Percentiles rank a stretch among this genome's conserved stretches.
Conservation (phyloP, 2,329 filamentous ascomycete species). For the Capronia americana region DNA sequence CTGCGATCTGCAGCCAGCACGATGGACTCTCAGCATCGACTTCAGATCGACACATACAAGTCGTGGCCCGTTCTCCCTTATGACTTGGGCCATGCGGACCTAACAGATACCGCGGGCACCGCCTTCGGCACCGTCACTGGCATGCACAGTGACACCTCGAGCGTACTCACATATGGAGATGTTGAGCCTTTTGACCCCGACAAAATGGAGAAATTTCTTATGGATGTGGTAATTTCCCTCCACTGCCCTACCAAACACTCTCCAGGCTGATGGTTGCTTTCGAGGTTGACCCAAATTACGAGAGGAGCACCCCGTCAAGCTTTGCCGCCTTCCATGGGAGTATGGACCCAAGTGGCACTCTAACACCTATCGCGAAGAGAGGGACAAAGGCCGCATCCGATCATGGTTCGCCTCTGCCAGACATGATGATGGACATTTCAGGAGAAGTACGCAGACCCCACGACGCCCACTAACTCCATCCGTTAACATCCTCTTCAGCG, state of each 20-base stretch:
- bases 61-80: not conserved
- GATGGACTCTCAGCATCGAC: slow-evolving; percentile 1
- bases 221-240: slow-evolving; percentile 5
- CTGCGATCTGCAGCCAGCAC: not conserved
- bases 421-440: slow-evolving; percentile 10
- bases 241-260: no score
- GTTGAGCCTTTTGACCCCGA: slow-evolving; percentile 6
- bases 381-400: not conserved
- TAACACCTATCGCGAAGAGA: not conserved
- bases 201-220: slow-evolving; percentile 4
- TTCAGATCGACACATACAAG: not conserved
- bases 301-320: not conserved
- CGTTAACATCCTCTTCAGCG: not conserved
- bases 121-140: not conserved
- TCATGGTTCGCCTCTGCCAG: not conserved
- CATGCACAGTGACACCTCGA: not conserved
- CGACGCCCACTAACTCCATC: not conserved
- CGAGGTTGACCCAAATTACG: not conserved
- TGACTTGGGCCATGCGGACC: not conserved
- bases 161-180: not conserved
- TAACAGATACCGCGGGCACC: not conserved
- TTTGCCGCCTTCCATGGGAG: not conserved
- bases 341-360: not conserved
- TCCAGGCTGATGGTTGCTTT: not conserved
- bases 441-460: slow-evolving; percentile 6